phyloP scores from a whole-genome alignment of 305 asterid genomes.

The Fraxinus sp. region DNA sequence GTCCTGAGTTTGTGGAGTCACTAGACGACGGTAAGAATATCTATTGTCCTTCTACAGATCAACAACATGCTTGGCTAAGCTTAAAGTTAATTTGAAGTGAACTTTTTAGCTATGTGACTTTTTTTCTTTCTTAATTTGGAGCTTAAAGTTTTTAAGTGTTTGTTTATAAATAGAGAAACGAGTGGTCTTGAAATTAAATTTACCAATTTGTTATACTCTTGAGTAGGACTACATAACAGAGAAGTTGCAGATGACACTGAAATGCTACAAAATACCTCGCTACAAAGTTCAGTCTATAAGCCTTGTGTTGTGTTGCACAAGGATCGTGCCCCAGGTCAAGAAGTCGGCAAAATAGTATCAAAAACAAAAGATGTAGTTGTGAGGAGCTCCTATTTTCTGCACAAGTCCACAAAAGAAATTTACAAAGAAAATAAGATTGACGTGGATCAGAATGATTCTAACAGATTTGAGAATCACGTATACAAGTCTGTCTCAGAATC shows the following conservation, averaged over 20 bases:
- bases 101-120: neutral
- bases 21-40: slow-evolving; percentile 40
- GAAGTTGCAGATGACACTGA: slow-evolving; percentile 26
- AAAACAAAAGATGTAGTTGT: slow-evolving; percentile 41
- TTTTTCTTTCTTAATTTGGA: neutral
- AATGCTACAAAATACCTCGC: slow-evolving; percentile 25
- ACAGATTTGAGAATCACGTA: slow-evolving; percentile 22
- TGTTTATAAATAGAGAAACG: neutral
- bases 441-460: slow-evolving; percentile 27
- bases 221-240: slow-evolving; percentile 34
- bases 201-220: neutral
- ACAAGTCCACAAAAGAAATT: slow-evolving; percentile 34
- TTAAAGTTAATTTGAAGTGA: neutral
- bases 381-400: slow-evolving; percentile 65
- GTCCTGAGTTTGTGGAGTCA: slow-evolving; percentile 34
- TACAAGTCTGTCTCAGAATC: slow-evolving; percentile 25
- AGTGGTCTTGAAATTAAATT: neutral
- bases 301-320: slow-evolving; percentile 57
- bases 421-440: slow-evolving; percentile 34
- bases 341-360: slow-evolving; percentile 35
- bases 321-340: slow-evolving; percentile 41
- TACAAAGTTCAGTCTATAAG: slow-evolving; percentile 46
- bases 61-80: neutral
- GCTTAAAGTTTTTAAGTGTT: too few relatives aligned
- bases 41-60: slow-evolving; percentile 3